Evolutionary conservation across 2,329 filamentous ascomycete species (phyloP).

Genomic region (Monilinia aucupariae): DNA sequence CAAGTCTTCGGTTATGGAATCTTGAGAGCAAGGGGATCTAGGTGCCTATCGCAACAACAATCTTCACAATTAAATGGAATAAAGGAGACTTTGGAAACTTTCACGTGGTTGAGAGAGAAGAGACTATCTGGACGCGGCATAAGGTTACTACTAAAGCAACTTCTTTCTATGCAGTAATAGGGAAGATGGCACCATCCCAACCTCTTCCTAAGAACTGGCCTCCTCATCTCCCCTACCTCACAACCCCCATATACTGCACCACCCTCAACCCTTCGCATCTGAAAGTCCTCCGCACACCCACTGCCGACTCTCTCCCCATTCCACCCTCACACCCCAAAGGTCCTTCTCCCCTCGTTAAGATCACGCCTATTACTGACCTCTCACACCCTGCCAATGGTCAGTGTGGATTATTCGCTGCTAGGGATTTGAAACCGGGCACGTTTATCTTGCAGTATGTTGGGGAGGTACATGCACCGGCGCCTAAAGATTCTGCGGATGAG

Average conservation of each 20-base stretch:
- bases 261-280: constrained; percentile 23
- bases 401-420: constrained; percentile 54
- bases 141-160: background rate
- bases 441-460: constrained; percentile 60
- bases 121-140: background rate
- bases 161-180: background rate
- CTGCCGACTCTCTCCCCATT: constrained; percentile 34
- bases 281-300: constrained; percentile 22
- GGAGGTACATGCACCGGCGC: constrained; percentile 46
- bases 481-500: background rate
- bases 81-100: background rate
- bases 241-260: constrained; percentile 45
- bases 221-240: constrained; percentile 46
- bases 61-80: background rate
- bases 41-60: background rate
- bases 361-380: constrained; percentile 46
- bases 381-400: constrained; percentile 55
- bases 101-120: background rate
- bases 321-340: constrained; percentile 38
- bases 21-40: background rate
- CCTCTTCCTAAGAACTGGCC: constrained; percentile 55
- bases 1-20: background rate
- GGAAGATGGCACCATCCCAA: constrained; percentile 11
- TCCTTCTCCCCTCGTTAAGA: constrained; percentile 47
- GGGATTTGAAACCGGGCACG: constrained; percentile 47